A percentile compares a stretch with the other conserved stretches of the same genome.
Conservation (phyloP, 2,329 filamentous ascomycete species). For the Exophiala aquamarina region DNA sequence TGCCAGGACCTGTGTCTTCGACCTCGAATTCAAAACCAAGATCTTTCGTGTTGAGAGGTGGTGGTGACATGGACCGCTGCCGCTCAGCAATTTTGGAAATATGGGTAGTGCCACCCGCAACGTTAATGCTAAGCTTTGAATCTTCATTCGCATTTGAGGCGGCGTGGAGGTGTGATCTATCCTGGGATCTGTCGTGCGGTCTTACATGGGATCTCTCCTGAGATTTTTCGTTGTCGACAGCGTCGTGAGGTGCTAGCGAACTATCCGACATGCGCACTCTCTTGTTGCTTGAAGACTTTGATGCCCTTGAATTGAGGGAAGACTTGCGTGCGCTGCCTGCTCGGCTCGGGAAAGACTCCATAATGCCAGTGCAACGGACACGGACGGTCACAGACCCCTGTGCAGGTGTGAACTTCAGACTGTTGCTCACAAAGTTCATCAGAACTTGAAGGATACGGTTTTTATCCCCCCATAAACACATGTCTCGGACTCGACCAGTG, state of each 20-base stretch:
- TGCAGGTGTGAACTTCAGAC: conserved; percentile 82
- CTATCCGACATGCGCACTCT: conserved; percentile 28
- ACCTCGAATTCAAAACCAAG: conserved; percentile 85
- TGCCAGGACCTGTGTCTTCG: conserved; percentile 83
- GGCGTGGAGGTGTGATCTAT: not conserved
- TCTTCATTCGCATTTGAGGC: conserved; percentile 18
- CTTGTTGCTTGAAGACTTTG: conserved; percentile 26
- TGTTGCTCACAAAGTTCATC: conserved; percentile 90
- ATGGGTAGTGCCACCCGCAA: conserved; percentile 56
- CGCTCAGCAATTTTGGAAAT: conserved; percentile 48
- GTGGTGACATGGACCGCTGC: conserved; percentile 59
- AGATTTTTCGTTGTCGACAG: conserved; percentile 15
- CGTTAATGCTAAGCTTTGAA: conserved; percentile 58
- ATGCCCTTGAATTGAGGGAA: conserved; percentile 34
- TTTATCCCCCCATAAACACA: conserved; percentile 89
- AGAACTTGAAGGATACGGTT: conserved; percentile 90
- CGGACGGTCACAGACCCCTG: conserved; percentile 73
- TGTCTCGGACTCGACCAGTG: conserved; percentile 72
- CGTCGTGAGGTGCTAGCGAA: conserved; percentile 20
- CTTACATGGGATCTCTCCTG: not conserved
- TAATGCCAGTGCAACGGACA: conserved; percentile 63
- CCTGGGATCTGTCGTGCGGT: not conserved
- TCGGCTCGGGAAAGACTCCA: conserved; percentile 19
- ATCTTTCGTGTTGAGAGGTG: conserved; percentile 63
- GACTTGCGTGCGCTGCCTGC: conserved; percentile 32